Conservation (phyloP, 169 alveolate genomes). For the Babesia microti region DNA sequence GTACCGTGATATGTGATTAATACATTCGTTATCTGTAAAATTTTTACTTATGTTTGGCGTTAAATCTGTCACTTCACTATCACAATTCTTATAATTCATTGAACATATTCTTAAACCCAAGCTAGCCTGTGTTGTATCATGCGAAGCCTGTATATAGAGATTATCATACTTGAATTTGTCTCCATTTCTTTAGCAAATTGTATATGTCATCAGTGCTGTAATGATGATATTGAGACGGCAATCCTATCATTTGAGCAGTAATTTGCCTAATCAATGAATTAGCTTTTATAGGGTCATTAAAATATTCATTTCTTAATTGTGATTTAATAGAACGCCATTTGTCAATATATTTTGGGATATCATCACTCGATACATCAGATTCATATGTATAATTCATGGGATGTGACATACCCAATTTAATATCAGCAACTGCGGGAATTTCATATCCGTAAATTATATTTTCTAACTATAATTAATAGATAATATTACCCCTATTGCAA, state of each 20-base stretch:
- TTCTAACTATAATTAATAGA: slow-evolving; percentile 16
- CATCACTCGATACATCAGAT: neutral
- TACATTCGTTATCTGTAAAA: neutral
- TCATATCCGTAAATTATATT: slow-evolving; percentile 17
- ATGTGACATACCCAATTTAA: slow-evolving; percentile 37
- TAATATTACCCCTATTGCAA: no score
- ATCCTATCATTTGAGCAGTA: no score
- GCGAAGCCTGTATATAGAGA: no score
- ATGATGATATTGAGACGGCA: no score
- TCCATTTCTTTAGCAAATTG: slow-evolving; percentile 30
- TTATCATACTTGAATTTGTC: slow-evolving; percentile 42
- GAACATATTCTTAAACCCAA: slow-evolving; percentile 44
- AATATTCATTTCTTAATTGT: slow-evolving; percentile 2
- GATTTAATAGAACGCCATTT: slow-evolving; percentile 14
- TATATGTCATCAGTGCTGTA: no score
- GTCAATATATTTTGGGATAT: slow-evolving; percentile 6
- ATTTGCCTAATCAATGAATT: neutral
- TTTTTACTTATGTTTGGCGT: no score
- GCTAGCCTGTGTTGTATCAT: slow-evolving; percentile 35
- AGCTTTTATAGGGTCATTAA: neutral
- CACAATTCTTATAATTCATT: slow-evolving; percentile 5
- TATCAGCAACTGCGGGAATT: slow-evolving; percentile 38
- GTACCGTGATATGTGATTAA: slow-evolving; percentile 5
- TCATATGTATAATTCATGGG: slow-evolving; percentile 10
- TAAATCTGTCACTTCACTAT: no score